Conservation (phyloP, 345 rosid genomes). For the Pelargonium nanum region DNA sequence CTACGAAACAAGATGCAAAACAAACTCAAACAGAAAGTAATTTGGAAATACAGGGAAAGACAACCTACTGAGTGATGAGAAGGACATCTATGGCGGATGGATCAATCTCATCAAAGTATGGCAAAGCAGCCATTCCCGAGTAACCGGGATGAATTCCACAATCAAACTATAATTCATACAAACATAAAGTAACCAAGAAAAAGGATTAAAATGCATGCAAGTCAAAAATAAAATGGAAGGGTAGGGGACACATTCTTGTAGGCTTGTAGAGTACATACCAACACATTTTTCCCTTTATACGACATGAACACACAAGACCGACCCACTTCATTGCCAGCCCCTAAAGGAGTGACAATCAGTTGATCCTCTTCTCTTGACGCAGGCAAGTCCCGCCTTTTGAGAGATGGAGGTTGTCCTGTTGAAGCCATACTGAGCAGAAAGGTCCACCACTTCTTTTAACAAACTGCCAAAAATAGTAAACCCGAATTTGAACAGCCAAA, state of each 20-base stretch:
- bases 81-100: constrained; percentile 83
- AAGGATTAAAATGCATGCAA: neutral
- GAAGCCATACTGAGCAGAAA: constrained; percentile 36
- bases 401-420: constrained; percentile 28
- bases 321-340: constrained; percentile 94
- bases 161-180: constrained; percentile 47
- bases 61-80: constrained; percentile 73
- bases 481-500: neutral
- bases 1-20: neutral
- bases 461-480: neutral
- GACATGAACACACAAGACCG: constrained; percentile 90
- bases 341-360: constrained; percentile 67
- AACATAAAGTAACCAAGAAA: neutral
- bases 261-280: constrained; percentile 25
- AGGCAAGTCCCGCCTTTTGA: constrained; percentile 63
- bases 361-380: constrained; percentile 59
- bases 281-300: constrained; percentile 62
- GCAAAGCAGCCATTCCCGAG: constrained; percentile 87
- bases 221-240: neutral
- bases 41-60: neutral
- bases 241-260: no score
- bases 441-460: neutral
- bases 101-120: constrained; percentile 92
- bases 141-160: constrained; percentile 92
- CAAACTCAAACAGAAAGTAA: neutral